Evolutionary conservation across 75 land plant species (phyloP).

Genomic region (Isoetes taiwanensis): DNA sequence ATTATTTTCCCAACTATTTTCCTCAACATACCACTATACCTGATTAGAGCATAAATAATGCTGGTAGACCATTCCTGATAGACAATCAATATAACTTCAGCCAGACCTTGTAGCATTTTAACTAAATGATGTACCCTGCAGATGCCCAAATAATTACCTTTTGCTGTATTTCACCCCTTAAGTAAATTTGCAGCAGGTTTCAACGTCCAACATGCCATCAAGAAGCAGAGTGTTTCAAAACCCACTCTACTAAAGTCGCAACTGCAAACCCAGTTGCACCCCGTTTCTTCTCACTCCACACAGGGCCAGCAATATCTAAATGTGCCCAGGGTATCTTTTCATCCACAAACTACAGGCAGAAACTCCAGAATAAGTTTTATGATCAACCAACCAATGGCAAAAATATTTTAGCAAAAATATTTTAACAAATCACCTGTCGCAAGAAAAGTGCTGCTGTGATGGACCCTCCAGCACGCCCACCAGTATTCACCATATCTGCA

Average conservation of each 20-base stretch:
- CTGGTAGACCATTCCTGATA: no score
- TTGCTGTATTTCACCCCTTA: no score
- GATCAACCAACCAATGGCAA: neutral
- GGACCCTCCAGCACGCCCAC: conserved; percentile 7
- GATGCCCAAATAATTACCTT: no score
- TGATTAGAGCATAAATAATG: no score
- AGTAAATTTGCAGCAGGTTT: no score
- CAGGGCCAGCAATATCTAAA: conserved; percentile 10
- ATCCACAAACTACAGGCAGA: conserved; percentile 1
- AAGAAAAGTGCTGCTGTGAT: conserved; percentile 10
- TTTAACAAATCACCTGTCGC: neutral
- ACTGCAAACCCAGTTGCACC: conserved; percentile 7
- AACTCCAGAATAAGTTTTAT: neutral
- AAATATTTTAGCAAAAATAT: neutral
- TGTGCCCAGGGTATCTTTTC: conserved; percentile 7
- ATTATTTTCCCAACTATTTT: no score
- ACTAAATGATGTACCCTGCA: no score
- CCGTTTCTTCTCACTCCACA: conserved; percentile 1
- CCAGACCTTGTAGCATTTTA: no score
- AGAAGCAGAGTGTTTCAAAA: conserved; percentile 50
- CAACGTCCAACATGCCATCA: no score
- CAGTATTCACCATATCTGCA: conserved; percentile 11
- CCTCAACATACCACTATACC: no score
- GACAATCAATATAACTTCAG: no score
- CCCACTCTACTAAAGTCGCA: conserved; percentile 5